Evolutionary conservation across 2,329 filamentous ascomycete genomes (phyloP).

Genomic region (Beauveria medogensis): DNA sequence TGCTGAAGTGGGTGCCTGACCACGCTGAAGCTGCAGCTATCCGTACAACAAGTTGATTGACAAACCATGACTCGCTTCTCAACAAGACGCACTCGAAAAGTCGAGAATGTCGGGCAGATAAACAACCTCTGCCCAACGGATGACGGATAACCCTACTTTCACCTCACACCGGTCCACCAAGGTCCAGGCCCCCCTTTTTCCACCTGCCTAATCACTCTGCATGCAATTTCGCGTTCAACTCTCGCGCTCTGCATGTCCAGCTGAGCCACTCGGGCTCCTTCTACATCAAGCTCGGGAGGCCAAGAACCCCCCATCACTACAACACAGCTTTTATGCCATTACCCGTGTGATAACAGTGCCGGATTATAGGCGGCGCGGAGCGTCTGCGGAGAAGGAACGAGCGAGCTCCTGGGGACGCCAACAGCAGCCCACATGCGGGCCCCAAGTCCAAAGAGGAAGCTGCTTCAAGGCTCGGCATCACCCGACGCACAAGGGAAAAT

Average conservation of each 20-base stretch:
- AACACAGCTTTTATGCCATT: too few relatives aligned
- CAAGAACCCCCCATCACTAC: too few relatives aligned
- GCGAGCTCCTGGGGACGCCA: neutral
- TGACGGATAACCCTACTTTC: too few relatives aligned
- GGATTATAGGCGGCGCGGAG: neutral
- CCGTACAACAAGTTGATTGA: too few relatives aligned
- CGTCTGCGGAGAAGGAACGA: neutral
- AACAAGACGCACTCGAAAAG: too few relatives aligned
- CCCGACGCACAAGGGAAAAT: neutral
- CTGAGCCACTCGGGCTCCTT: neutral
- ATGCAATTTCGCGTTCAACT: neutral
- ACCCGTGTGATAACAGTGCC: neutral
- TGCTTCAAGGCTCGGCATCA: neutral
- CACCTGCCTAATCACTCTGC: neutral
- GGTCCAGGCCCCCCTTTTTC: neutral
- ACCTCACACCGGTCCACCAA: neutral
- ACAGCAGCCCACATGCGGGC: neutral
- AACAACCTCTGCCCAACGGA: too few relatives aligned
- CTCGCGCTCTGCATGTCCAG: neutral
- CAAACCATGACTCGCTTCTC: too few relatives aligned
- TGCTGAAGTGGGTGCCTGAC: too few relatives aligned
- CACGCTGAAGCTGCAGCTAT: too few relatives aligned
- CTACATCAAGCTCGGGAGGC: neutral
- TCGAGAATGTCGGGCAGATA: too few relatives aligned
- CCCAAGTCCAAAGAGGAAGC: constrained; percentile 7